These are phyloP conservation scores for Cicer judaicum DNA, from an alignment of 306 rosid species.

Conservation along the genomic window DNA sequence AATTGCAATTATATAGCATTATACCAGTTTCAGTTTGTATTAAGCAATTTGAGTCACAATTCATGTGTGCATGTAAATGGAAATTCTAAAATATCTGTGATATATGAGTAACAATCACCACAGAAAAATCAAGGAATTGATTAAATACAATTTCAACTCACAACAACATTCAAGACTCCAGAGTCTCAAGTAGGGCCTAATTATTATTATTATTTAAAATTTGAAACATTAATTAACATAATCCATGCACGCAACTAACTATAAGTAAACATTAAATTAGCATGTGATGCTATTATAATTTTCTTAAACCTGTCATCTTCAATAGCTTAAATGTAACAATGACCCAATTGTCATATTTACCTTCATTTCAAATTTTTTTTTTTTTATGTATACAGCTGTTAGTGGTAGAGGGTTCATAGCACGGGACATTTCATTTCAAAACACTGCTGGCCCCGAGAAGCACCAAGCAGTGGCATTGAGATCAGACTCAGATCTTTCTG, in stretches of 20 bases:
- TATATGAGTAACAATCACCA: slow-evolving; percentile 8
- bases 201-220: not conserved
- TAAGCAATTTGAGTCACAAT: not conserved
- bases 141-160: not conserved
- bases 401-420: slow-evolving; percentile 90
- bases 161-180: not conserved
- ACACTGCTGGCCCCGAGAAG: slow-evolving; percentile 83
- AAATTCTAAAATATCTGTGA: slow-evolving; percentile 3
- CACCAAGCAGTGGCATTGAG: slow-evolving; percentile 94
- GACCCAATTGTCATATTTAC: not conserved
- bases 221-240: slow-evolving; percentile 11
- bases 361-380: not conserved
- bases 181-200: slow-evolving; percentile 11
- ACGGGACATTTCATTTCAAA: slow-evolving; percentile 72
- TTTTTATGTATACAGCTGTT: slow-evolving; percentile 59
- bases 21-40: not conserved
- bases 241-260: slow-evolving; percentile 16
- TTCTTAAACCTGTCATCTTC: not conserved
- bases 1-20: not conserved
- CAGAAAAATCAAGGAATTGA: not conserved
- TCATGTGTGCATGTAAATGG: not conserved
- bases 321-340: not conserved
- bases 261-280: slow-evolving; percentile 31
- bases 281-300: slow-evolving; percentile 21
- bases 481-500: slow-evolving; percentile 84